Percentiles rank a stretch among this genome's conserved stretches.
Conservation (phyloP, 495 filamentous ascomycete genomes). For the Penicillium argentinense region DNA sequence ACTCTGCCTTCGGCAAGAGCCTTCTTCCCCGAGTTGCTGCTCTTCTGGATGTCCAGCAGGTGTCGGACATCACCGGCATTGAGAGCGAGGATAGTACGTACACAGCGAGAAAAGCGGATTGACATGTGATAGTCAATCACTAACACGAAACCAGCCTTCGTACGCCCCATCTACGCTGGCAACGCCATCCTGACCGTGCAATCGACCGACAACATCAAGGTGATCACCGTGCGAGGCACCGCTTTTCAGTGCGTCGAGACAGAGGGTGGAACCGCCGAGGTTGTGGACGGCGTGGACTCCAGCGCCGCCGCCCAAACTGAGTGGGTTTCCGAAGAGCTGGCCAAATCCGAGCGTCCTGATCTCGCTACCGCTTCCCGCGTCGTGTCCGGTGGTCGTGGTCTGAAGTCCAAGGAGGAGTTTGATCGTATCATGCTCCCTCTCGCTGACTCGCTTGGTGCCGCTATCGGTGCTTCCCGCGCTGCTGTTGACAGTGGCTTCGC, state of each 20-base stretch:
- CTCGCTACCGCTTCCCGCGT: conserved; percentile 83
- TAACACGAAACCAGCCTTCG: conserved; percentile 61
- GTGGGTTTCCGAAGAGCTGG: conserved; percentile 92
- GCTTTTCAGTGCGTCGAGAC: conserved; percentile 65
- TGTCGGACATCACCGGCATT: conserved; percentile 86
- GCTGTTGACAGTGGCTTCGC: conserved; percentile 97
- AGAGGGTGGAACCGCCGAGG: conserved; percentile 50
- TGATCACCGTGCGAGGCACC: conserved; percentile 90
- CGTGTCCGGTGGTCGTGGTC: conserved; percentile 89
- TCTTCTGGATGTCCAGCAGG: conserved; percentile 85
- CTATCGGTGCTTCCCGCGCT: conserved; percentile 90
- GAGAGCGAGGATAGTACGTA: conserved; percentile 79
- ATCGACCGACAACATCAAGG: conserved; percentile 79
- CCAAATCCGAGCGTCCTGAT: conserved; percentile 93
- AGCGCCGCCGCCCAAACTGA: conserved; percentile 70
- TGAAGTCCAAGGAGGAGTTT: conserved; percentile 98
- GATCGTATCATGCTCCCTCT: conserved; percentile 87
- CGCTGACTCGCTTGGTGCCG: conserved; percentile 87
- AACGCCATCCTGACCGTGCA: conserved; percentile 98
- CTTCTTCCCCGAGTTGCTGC: conserved; percentile 94
- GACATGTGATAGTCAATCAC: conserved; percentile 20
- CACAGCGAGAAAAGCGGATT: conserved; percentile 3
- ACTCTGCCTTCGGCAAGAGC: conserved; percentile 97
- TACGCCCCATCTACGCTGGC: conserved; percentile 95
- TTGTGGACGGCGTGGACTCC: conserved; percentile 48